Conservation (phyloP, 805 yeast species). For the Kuraishia hungarica region DNA sequence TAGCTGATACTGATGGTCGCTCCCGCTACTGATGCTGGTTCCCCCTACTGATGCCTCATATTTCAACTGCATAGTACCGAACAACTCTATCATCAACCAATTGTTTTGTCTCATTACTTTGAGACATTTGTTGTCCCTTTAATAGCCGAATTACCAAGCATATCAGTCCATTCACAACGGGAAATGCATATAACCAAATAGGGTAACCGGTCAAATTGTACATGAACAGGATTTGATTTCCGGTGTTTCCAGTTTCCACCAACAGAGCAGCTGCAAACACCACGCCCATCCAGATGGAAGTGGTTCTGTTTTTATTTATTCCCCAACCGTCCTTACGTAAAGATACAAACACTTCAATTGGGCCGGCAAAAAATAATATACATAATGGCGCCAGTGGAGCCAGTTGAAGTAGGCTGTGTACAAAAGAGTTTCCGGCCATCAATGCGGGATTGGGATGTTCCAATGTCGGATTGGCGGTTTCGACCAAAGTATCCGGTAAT, state of each 20-base stretch:
- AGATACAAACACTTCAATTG: not conserved
- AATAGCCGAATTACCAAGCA: too few species aligned
- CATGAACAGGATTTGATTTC: not conserved
- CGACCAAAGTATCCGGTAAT: too few species aligned
- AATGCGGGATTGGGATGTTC: not conserved
- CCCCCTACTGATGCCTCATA: not conserved
- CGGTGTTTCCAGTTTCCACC: not conserved
- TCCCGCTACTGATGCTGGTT: too few species aligned
- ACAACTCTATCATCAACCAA: not conserved
- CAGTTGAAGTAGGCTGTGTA: not conserved
- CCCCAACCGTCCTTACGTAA: too few species aligned
- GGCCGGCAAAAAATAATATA: not conserved
- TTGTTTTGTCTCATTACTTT: not conserved
- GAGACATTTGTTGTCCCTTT: too few species aligned
- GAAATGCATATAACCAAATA: not conserved
- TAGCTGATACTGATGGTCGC: too few species aligned
- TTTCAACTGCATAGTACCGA: not conserved
- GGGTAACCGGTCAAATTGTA: not conserved
- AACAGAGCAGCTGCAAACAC: not conserved
- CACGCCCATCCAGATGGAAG: not conserved
- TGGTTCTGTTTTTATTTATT: not conserved
- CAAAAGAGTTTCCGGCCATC: not conserved
- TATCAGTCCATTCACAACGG: not conserved
- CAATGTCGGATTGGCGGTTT: too few species aligned
- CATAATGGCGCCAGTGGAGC: not conserved